A percentile compares a stretch with the other conserved stretches of the same genome.
Evolutionary conservation across 768 basidiomycete genomes (phyloP).

Genomic region (Astraeus odoratus): DNA sequence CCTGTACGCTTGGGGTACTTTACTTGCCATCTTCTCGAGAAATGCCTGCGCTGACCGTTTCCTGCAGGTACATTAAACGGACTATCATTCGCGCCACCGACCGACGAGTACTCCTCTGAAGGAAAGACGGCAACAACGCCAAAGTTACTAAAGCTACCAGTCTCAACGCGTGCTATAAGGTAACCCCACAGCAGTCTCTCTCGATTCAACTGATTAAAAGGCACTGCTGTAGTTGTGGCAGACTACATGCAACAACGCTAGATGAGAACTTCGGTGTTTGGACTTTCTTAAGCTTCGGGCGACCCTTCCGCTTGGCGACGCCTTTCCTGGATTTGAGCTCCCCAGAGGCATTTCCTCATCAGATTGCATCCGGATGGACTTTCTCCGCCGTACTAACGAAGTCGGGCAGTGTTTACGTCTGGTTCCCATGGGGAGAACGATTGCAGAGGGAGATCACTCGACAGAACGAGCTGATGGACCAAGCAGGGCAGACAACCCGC

Average conservation of each 20-base stretch:
- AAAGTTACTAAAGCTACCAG: conserved; percentile 51
- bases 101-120: conserved; percentile 52
- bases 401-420: conserved; percentile 66
- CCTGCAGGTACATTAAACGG: conserved; percentile 56
- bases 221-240: conserved; percentile 54
- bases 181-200: conserved; percentile 18
- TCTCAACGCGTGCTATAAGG: conserved; percentile 60
- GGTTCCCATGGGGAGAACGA: conserved; percentile 56
- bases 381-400: conserved; percentile 71
- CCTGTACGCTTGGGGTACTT: conserved; percentile 76
- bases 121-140: conserved; percentile 47
- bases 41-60: conserved; percentile 3
- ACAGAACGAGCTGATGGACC: conserved; percentile 42
- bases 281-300: conserved; percentile 74
- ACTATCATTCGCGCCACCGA: conserved; percentile 28
- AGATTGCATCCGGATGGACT: conserved; percentile 76
- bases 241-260: conserved; percentile 62
- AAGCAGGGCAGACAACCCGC: conserved; percentile 24
- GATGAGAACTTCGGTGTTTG: conserved; percentile 57
- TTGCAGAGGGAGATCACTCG: conserved; percentile 32
- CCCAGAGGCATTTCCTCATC: conserved; percentile 41
- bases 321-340: conserved; percentile 35
- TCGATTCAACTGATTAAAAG: not conserved
- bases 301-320: conserved; percentile 56
- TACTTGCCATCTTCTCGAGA: not conserved